Base-by-base conservation (phyloP, 805 yeast species). In the Yarrowia deformans region DNA sequence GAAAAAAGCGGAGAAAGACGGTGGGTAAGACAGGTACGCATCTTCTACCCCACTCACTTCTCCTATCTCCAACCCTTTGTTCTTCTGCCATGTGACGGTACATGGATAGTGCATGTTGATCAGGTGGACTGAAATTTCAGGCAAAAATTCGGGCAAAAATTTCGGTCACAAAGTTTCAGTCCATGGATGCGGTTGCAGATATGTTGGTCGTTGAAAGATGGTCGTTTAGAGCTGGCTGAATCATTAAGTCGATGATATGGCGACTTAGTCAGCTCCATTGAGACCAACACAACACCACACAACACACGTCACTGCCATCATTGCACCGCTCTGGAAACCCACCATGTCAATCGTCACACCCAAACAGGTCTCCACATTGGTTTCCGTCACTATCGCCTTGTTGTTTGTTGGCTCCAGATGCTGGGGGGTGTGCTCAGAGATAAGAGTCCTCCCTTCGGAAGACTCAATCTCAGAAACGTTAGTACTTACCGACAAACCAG, bases 401-500 rank as follows among this genome's bases (percentile, higher is more conserved):
- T n/a, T n/a, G 46, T n/a, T n/a, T 23, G 29, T 23, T 23, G n/a
- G n/a, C n/a, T 23, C 29, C 29, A 23, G 1, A 12, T 4, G 8
- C 45, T 42, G 2, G 16, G 16, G 12, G 40, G 12, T 40, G 45
- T 40, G 45, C 45, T 40, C 45, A 18, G 45, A 40, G 45, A 40
- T 40, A 40, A 40, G 45, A 14, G 39, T 10, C 12, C 12, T 10
- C 13, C n/a, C 16, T 39, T 23, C 3, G 4, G 40, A 5, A 13
- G 16, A 10, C 6, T 39, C 40, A 16, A 45, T 29, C 29, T 1
- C 12, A 13, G 8, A 23, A 1, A 10, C 16, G 55, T 50, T 50
- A 52, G 42, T 42, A 66, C 71, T 84, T 49, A 80, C 74, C 77
- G 39, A 70, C 74, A 77, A 90, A 90, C 97, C 97, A 93, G 6